Evolutionary conservation across 371 early-diverging fungal genomes (phyloP).

Genomic region (Rhizopus microsporus): DNA sequence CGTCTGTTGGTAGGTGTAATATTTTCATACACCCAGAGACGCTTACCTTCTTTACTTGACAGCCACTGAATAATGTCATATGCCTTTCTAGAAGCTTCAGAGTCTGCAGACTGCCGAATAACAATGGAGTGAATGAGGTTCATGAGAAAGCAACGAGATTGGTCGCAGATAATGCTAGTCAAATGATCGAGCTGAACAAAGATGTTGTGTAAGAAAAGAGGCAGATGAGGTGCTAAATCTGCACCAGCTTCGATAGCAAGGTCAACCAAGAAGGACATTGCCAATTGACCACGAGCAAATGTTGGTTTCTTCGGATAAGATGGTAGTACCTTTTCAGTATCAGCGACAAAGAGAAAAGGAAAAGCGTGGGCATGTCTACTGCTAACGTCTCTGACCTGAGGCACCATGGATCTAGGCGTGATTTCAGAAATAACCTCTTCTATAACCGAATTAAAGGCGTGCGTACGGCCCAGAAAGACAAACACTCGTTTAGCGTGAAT

Average conservation of each 20-base stretch:
- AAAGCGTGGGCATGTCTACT: slow-evolving; percentile 41
- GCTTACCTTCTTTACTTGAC: slow-evolving; percentile 73
- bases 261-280: slow-evolving; percentile 80
- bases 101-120: slow-evolving; percentile 60
- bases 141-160: slow-evolving; percentile 77
- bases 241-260: slow-evolving; percentile 78
- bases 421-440: slow-evolving; percentile 69
- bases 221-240: slow-evolving; percentile 67
- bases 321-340: slow-evolving; percentile 67
- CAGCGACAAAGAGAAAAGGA: slow-evolving; percentile 60
- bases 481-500: slow-evolving; percentile 80
- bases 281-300: slow-evolving; percentile 79
- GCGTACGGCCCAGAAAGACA: slow-evolving; percentile 77
- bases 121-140: slow-evolving; percentile 77
- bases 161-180: slow-evolving; percentile 77
- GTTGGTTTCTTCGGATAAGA: slow-evolving; percentile 70
- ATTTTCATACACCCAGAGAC: slow-evolving; percentile 83
- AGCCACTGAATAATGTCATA: slow-evolving; percentile 64
- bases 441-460: slow-evolving; percentile 60
- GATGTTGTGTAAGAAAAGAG: slow-evolving; percentile 73
- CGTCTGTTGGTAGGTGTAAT: slow-evolving; percentile 62
- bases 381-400: slow-evolving; percentile 58
- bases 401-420: slow-evolving; percentile 79
- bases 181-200: slow-evolving; percentile 83
- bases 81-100: slow-evolving; percentile 58